Conservation (phyloP, 345 rosid species). For the Isatis tinctoria region DNA sequence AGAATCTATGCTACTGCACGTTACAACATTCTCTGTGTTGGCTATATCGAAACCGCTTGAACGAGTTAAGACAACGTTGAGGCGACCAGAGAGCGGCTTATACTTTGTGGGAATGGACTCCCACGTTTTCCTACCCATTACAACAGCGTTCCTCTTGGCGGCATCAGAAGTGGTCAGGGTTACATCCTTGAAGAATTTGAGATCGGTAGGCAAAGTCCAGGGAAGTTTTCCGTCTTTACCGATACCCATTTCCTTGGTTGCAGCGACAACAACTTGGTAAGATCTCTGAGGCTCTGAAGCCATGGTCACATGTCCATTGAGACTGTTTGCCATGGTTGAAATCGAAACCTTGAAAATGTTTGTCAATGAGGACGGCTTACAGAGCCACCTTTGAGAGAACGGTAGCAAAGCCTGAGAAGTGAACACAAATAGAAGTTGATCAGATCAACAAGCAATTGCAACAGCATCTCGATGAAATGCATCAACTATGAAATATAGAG, state of each 20-base stretch:
- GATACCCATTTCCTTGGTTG: conserved; percentile 85
- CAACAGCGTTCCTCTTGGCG: conserved; percentile 76
- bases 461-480: neutral
- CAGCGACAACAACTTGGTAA: conserved; percentile 87
- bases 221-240: conserved; percentile 86
- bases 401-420: conserved; percentile 40
- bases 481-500: neutral
- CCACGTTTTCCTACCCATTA: conserved; percentile 98
- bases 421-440: neutral
- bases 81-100: conserved; percentile 82
- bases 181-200: conserved; percentile 76
- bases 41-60: conserved; percentile 83
- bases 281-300: conserved; percentile 49
- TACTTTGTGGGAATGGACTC: conserved; percentile 73
- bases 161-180: conserved; percentile 58
- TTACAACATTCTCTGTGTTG: conserved; percentile 86
- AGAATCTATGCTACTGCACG: conserved; percentile 73
- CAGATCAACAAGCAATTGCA: conserved; percentile 11
- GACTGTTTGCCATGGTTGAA: conserved; percentile 33
- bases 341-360: conserved; percentile 23
- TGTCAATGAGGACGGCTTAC: conserved; percentile 18
- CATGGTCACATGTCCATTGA: conserved; percentile 45
- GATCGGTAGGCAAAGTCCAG: conserved; percentile 82
- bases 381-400: conserved; percentile 41
- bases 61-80: conserved; percentile 89